Base-by-base conservation (phyloP, 169 alveolate species). In the Neospora caninum region DNA sequence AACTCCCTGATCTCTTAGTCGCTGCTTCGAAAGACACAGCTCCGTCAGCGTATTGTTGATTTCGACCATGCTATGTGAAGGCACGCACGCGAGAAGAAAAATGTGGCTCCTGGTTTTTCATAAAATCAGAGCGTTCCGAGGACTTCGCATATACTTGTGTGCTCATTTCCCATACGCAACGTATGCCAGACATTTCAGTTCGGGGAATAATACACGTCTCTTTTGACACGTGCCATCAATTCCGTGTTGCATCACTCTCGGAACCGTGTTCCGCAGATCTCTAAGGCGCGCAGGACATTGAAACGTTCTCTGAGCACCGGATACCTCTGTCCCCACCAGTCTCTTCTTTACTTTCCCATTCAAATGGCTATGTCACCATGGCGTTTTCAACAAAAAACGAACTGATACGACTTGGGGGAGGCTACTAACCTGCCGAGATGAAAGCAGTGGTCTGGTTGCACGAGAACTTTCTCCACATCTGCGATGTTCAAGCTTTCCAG, bases 401-500 rank as follows among this genome's bases (percentile, higher is more conserved):
- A 22, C 58, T 64, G 78, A 64, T 18, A 64, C 78, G 78, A 49
- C 58, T 13, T 49, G 27, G 58, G 78, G 78, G 34, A 25, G 78
- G 39, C 36, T 31, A 43, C 89, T 41, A 43, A 82, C 89, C 89
- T 42, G 69, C 89, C 67, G 39, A 36, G 67, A 29, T 82, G 67
- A 41, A 31, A 82, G 89, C 38, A 82, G 67, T 82, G 89, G 49
- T 82, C 67, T 29, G 89, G 39, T 41, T 82, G 69, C n/a, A 82
- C 41, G 89, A 36, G 22, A 41, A 45, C 20, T 29, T 82, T 82
- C 27, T 42, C 67, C 54, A 82, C 25, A n/a, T 82, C 39, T 31
- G 69, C 54, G 67, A 82, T 42, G 67, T 27, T 42, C 89, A 82
- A 36, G 38, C 9, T 82, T 10, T 36, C 49, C 9, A 82, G 25